Percentiles rank a stretch among this genome's conserved stretches.
phyloP scores from a whole-genome alignment of 73 alveolate species.

The Blepharisma stoltei region DNA sequence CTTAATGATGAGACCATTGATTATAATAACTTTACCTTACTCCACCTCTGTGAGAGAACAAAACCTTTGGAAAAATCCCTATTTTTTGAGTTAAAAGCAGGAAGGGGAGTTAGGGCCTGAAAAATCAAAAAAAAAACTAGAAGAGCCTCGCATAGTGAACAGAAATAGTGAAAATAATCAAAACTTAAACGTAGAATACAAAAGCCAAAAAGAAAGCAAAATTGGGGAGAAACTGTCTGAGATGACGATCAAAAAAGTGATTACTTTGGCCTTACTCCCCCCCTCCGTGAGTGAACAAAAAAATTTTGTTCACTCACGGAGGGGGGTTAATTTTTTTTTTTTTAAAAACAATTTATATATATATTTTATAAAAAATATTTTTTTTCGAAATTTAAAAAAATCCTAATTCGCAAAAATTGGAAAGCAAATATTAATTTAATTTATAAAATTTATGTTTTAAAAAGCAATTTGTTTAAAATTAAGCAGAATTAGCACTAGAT shows the following conservation, averaged over 20 bases:
- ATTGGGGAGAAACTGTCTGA: conserved; percentile 77
- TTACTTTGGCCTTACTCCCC: conserved; percentile 62
- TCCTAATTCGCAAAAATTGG: no score
- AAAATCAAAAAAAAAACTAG: background rate
- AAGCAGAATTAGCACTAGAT: no score
- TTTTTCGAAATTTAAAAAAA: no score
- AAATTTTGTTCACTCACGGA: no score
- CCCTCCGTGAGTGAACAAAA: no score
- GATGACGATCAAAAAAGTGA: conserved; percentile 75
- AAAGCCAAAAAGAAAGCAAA: conserved; percentile 51
- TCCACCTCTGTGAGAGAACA: no score
- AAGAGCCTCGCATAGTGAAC: background rate
- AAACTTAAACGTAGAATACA: background rate
- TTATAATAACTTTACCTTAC: background rate
- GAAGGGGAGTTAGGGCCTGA: background rate
- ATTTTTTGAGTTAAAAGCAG: background rate
- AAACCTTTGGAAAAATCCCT: background rate
- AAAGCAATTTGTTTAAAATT: no score
- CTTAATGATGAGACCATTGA: background rate
- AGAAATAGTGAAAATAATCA: background rate
- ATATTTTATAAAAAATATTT: no score
- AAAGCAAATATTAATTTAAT: no score
- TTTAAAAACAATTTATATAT: no score
- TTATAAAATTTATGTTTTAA: no score
- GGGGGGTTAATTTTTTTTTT: no score